A percentile compares a stretch with the other conserved stretches of the same genome.
These are phyloP conservation scores for Mucor irregularis DNA, from an alignment of 371 early-diverging fungal species.

Conservation along the genomic window DNA sequence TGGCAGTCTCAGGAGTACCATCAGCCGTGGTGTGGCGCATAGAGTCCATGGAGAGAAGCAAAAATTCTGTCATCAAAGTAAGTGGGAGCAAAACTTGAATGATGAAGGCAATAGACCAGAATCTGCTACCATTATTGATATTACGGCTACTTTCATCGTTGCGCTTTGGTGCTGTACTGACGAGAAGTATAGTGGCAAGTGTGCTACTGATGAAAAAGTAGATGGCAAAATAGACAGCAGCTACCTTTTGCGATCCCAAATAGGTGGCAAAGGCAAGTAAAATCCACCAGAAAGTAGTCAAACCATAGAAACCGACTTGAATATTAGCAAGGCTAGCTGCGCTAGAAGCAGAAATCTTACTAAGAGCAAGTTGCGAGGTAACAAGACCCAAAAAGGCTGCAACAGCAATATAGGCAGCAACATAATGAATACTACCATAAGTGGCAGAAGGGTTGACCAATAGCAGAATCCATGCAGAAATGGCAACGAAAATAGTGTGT, in stretches of 20 bases:
- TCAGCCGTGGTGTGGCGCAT: conserved; percentile 56
- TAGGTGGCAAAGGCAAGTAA: conserved; percentile 35
- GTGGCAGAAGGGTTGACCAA: conserved; percentile 31
- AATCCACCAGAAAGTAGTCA: conserved; percentile 50
- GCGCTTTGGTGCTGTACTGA: neutral
- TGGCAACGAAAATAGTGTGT: conserved; percentile 12
- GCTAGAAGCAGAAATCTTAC: neutral
- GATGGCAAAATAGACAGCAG: conserved; percentile 37
- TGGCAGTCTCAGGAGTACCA: conserved; percentile 51
- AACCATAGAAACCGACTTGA: conserved; percentile 24
- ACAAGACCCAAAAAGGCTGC: conserved; percentile 28
- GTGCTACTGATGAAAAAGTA: conserved; percentile 45
- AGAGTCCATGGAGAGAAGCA: conserved; percentile 42
- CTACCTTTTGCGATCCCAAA: conserved; percentile 26
- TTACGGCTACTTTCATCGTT: neutral
- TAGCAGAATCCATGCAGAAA: conserved; percentile 13
- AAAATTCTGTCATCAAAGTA: conserved; percentile 40
- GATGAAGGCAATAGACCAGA: conserved; percentile 34
- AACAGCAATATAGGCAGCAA: conserved; percentile 12
- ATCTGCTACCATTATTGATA: conserved; percentile 1
- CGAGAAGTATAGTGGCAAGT: conserved; percentile 27
- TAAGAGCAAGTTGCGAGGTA: conserved; percentile 17
- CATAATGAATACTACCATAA: conserved; percentile 25
- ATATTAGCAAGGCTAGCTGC: neutral
- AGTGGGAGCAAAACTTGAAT: conserved; percentile 39